Conservation (phyloP, 129 eudicot genomes). For the Sambucus nigra region DNA sequence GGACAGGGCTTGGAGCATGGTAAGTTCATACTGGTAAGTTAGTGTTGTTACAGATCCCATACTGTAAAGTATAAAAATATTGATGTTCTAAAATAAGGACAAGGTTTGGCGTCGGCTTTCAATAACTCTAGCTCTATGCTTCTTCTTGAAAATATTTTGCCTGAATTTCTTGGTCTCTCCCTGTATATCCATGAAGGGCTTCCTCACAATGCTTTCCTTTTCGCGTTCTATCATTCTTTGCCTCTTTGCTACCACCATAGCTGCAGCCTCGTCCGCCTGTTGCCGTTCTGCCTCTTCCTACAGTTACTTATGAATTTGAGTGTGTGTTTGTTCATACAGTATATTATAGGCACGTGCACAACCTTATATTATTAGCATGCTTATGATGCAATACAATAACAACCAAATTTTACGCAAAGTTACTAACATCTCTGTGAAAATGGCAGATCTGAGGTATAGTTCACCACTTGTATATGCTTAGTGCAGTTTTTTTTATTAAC, state of each 20-base stretch:
- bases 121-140: conserved; percentile 49
- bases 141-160: conserved; percentile 50
- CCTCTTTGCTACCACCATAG: conserved; percentile 30
- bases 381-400: too few relatives aligned
- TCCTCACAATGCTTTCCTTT: conserved; percentile 40
- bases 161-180: conserved; percentile 52
- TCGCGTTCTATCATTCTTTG: conserved; percentile 47
- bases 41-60: too few relatives aligned
- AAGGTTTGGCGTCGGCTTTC: conserved; percentile 39
- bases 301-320: too few relatives aligned
- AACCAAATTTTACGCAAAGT: too few relatives aligned
- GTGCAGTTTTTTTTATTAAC: too few relatives aligned
- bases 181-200: conserved; percentile 45
- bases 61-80: not conserved
- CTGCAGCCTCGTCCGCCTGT: conserved; percentile 28
- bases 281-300: conserved; percentile 40
- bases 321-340: too few relatives aligned
- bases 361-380: too few relatives aligned
- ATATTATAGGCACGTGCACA: too few relatives aligned
- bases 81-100: conserved; percentile 27
- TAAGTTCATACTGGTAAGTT: too few relatives aligned
- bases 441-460: too few relatives aligned
- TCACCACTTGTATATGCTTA: too few relatives aligned
- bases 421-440: too few relatives aligned
- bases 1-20: conserved; percentile 37